A percentile compares a stretch with the other conserved stretches of the same genome.
phyloP scores from a whole-genome alignment of 106 monocot species.

The Xerophyta viscosa region DNA sequence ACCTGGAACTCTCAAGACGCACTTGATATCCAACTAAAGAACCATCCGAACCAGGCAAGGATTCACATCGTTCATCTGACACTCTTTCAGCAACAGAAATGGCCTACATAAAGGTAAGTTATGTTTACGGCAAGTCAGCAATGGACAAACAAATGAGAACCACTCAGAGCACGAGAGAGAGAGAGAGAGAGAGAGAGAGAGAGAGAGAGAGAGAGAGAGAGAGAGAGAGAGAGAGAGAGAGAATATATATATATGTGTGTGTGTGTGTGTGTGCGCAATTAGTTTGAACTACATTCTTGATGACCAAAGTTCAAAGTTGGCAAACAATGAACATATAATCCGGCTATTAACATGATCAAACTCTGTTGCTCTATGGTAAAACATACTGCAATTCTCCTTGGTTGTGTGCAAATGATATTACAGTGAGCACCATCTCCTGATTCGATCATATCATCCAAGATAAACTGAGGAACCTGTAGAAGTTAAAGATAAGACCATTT shows the following conservation, averaged over 20 bases:
- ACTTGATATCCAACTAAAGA: slow-evolving; percentile 96
- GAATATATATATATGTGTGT: too few species aligned
- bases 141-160: too few species aligned
- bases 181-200: too few species aligned
- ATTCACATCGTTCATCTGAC: slow-evolving; percentile 87
- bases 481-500: background rate
- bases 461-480: slow-evolving; percentile 91
- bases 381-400: slow-evolving; percentile 91
- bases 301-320: background rate
- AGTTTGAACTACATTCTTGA: too few species aligned
- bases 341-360: too few species aligned
- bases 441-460: slow-evolving; percentile 94
- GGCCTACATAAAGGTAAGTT: slow-evolving; percentile 49
- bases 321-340: too few species aligned
- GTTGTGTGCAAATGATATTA: slow-evolving; percentile 94
- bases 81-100: slow-evolving; percentile 98
- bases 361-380: background rate
- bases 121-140: too few species aligned
- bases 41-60: slow-evolving; percentile 49
- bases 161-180: too few species aligned
- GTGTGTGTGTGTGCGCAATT: too few species aligned
- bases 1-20: slow-evolving; percentile 95
- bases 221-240: too few species aligned
- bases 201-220: too few species aligned
- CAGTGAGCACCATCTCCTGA: slow-evolving; percentile 63